A percentile compares a stretch with the other conserved stretches of the same genome.
Evolutionary conservation across 2,329 filamentous ascomycete genomes (phyloP).

Genomic region (Cadophora sp.): DNA sequence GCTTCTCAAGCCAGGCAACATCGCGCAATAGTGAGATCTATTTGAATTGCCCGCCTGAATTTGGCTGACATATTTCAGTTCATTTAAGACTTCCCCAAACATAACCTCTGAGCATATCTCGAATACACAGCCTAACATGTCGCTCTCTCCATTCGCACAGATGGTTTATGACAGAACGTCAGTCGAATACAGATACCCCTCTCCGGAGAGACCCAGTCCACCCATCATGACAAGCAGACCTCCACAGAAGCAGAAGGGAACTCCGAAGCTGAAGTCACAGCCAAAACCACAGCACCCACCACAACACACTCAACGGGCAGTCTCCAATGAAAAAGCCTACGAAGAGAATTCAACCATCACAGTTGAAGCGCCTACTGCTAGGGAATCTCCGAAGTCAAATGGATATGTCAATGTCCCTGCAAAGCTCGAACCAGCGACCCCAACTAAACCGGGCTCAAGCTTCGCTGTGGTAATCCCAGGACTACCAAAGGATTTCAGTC

Average conservation of each 20-base stretch:
- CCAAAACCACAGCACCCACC: conserved; percentile 23
- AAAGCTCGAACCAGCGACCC: conserved; percentile 31
- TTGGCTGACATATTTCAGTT: conserved; percentile 49
- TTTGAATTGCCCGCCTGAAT: background rate
- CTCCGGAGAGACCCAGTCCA: conserved; percentile 32
- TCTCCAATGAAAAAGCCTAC: conserved; percentile 24
- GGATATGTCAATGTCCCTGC: conserved; percentile 4
- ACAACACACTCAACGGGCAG: background rate
- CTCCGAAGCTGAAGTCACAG: conserved; percentile 31
- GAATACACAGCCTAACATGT: conserved; percentile 29
- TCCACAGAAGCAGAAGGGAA: conserved; percentile 8
- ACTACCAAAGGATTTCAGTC: conserved; percentile 33
- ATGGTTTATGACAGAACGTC: conserved; percentile 43
- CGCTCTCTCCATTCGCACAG: conserved; percentile 43
- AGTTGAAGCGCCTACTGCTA: conserved; percentile 22
- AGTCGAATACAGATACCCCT: conserved; percentile 39
- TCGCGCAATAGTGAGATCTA: conserved; percentile 60
- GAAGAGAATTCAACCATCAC: conserved; percentile 30
- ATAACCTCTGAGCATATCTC: conserved; percentile 21
- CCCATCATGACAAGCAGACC: conserved; percentile 8
- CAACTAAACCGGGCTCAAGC: conserved; percentile 47
- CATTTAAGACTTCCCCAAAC: conserved; percentile 61
- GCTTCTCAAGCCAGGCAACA: conserved; percentile 73
- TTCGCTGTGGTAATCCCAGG: conserved; percentile 40
- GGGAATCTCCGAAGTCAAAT: background rate